phyloP scores from a whole-genome alignment of 805 yeast species.

The Candida dendrica region DNA sequence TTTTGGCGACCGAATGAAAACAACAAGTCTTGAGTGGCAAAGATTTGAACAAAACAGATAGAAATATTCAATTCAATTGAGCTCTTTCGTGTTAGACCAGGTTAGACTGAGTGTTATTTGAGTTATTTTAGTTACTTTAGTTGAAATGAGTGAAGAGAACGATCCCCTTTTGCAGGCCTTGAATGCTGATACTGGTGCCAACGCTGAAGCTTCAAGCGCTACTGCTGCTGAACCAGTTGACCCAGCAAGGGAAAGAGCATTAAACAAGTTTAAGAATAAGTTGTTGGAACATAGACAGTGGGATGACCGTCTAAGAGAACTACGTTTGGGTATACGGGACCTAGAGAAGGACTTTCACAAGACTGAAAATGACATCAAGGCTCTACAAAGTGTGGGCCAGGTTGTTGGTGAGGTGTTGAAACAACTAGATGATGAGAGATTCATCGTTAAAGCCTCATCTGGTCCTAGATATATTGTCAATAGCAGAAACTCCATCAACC shows the following conservation, averaged over 20 bases:
- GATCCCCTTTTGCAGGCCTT: slow-evolving; percentile 76
- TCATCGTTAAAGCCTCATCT: slow-evolving; percentile 90
- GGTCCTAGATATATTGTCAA: slow-evolving; percentile 98
- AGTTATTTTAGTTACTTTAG: no score
- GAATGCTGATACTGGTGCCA: slow-evolving; percentile 9
- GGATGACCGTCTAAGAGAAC: slow-evolving; percentile 83
- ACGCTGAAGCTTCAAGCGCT: slow-evolving; percentile 14
- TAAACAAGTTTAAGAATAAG: slow-evolving; percentile 74
- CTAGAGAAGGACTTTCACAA: slow-evolving; percentile 79
- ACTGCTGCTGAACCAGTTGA: slow-evolving; percentile 36
- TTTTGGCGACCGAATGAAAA: no score
- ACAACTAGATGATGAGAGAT: slow-evolving; percentile 89
- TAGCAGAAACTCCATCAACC: slow-evolving; percentile 86
- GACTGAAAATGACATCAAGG: slow-evolving; percentile 96
- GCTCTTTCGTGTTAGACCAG: no score
- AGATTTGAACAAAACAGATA: no score
- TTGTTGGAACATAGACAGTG: slow-evolving; percentile 89
- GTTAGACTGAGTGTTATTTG: no score
- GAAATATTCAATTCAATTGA: not conserved
- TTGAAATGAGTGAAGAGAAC: slow-evolving; percentile 49
- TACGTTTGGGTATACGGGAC: slow-evolving; percentile 76
- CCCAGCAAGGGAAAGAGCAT: slow-evolving; percentile 70
- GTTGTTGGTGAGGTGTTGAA: slow-evolving; percentile 95
- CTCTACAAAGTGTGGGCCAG: slow-evolving; percentile 94
- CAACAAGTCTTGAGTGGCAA: no score